Conservation (phyloP, 164 flowering plant species). For the Buxus sempervirens region DNA sequence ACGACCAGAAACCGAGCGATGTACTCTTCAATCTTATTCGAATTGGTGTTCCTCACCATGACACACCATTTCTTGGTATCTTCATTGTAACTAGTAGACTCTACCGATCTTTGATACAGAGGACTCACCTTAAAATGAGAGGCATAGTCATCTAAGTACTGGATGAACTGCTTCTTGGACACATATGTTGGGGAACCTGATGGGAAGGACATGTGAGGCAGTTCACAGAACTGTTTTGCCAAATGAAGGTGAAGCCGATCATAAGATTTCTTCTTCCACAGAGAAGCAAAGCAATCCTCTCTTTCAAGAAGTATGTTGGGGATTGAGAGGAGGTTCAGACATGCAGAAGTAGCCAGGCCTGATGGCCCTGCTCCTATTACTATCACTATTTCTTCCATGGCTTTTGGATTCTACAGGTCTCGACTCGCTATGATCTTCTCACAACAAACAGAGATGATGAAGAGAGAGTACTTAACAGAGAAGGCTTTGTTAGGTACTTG, state of each 20-base stretch:
- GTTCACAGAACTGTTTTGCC: constrained; percentile 44
- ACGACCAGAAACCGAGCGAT: constrained; percentile 36
- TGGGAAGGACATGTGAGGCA: constrained; percentile 48
- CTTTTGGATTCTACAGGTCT: background rate
- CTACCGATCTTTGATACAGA: constrained; percentile 32
- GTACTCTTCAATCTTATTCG: constrained; percentile 23
- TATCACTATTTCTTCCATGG: constrained; percentile 30
- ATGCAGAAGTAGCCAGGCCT: constrained; percentile 56
- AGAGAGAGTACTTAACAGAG: constrained; percentile 14
- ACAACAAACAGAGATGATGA: constrained; percentile 18
- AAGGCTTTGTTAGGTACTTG: too few species aligned
- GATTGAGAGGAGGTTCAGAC: constrained; percentile 33
- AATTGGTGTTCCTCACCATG: constrained; percentile 12
- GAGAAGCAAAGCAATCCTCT: constrained; percentile 54
- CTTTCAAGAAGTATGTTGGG: constrained; percentile 55
- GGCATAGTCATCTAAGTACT: constrained; percentile 52
- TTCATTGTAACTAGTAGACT: constrained; percentile 35
- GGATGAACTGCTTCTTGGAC: constrained; percentile 31
- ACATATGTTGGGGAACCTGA: constrained; percentile 27
- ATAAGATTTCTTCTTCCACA: constrained; percentile 52
- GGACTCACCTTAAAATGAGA: constrained; percentile 45
- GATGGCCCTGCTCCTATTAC: constrained; percentile 68
- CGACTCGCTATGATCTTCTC: too few species aligned
- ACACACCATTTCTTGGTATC: constrained; percentile 32
- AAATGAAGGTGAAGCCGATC: constrained; percentile 70